These are phyloP conservation scores for Tuber aestivum DNA, from an alignment of 495 filamentous ascomycete genomes.

Conservation along the genomic window DNA sequence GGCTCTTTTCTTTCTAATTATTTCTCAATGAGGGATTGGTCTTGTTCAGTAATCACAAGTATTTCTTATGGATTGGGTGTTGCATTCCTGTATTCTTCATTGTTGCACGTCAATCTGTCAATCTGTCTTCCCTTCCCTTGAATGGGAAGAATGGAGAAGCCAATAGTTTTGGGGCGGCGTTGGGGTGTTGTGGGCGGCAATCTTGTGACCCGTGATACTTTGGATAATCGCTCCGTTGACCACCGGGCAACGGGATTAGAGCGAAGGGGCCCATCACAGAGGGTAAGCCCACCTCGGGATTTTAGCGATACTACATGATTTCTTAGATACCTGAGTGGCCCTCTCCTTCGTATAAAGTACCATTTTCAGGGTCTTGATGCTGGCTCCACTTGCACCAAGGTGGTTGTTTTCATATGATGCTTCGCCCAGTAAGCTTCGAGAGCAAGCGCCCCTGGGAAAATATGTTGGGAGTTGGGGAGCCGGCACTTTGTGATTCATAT, in stretches of 20 bases:
- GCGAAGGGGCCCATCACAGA: neutral
- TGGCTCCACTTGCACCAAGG: neutral
- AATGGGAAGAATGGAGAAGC: neutral
- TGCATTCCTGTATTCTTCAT: neutral
- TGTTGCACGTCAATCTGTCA: neutral
- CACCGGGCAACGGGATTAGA: neutral
- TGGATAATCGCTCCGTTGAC: neutral
- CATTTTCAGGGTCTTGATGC: neutral
- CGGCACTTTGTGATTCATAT: neutral
- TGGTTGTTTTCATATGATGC: neutral
- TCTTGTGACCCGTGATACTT: neutral
- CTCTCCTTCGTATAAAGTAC: neutral
- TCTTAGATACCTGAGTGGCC: neutral
- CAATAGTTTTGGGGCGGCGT: neutral
- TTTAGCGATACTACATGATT: neutral
- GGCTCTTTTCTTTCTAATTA: neutral
- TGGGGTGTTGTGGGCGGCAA: neutral
- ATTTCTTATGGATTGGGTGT: neutral
- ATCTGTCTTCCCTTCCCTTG: neutral
- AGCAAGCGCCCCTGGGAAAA: neutral
- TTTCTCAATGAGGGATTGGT: neutral
- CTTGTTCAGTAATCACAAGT: neutral
- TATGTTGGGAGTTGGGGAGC: neutral
- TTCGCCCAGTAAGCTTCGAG: neutral
- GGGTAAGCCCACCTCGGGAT: neutral